Evolutionary conservation across 768 basidiomycete genomes (phyloP), one percentile per base, ranked within the genome.

Genomic region (Xerocomus brunneocitrinus): DNA sequence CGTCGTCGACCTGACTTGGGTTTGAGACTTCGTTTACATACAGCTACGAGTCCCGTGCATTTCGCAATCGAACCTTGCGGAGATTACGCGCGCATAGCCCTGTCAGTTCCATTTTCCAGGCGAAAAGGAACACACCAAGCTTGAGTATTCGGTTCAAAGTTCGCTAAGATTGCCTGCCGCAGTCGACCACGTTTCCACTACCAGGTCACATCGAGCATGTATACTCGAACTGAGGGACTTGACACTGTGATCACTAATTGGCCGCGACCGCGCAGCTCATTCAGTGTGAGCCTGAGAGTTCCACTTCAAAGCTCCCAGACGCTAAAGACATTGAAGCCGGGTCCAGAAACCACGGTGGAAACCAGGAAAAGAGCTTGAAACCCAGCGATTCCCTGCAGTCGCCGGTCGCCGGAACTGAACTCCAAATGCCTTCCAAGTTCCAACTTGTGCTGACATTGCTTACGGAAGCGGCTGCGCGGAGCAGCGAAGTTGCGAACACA

Each of bases 61-160:
- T 42, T 47, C 50, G 28, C 39, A 41, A 28, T 46, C 32, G 42
- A 43, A 27, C 51, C 8, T 35, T 24, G 16, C 65, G 62, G 64
- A 67, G 52, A 65, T 67, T 64, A 61, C 53, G 36, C 27, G 36
- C 14, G 46, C 51, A 60, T 52, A 52, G 53, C 60, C 62, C 13
- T 54, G 49, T 41, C 34, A 45, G n/a, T 40, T 46, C 58, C 32
- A 43, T 35, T 47, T 8, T 45, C 42, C 45, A 54, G 22, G 50
- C 25, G 52, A 53, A 40, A 66, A 44, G 47, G 28, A 41, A 36
- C 19, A 39, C 41, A 39, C 48, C 40, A 38, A 16, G 43, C 24
- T 16, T 45, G 30, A 19, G 19, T 19, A 19, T 42, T 43, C 43
- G 47, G 39, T 24, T 45, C 39, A 24, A 24, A 43, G 50, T 54